phyloP scores from a whole-genome alignment of 495 filamentous ascomycete genomes.

The Penicillium odoratum region DNA sequence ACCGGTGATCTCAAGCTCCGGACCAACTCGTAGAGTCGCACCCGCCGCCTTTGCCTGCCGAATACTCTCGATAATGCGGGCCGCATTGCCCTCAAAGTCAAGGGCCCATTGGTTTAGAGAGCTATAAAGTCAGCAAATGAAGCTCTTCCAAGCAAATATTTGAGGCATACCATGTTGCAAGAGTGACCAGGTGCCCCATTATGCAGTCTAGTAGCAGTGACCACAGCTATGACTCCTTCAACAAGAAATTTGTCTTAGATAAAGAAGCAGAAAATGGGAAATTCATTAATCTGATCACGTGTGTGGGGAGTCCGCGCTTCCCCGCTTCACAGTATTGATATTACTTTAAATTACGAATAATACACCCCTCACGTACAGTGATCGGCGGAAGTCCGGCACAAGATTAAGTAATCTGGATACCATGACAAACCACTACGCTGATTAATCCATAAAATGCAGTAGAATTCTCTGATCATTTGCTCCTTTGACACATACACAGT shows the following conservation, averaged over 20 bases:
- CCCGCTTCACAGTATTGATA: slow-evolving; percentile 26
- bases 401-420: slow-evolving; percentile 15
- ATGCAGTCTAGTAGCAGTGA: slow-evolving; percentile 11
- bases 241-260: neutral
- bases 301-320: slow-evolving; percentile 37
- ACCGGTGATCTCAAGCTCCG: slow-evolving; percentile 66
- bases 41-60: slow-evolving; percentile 66
- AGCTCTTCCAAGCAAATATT: neutral
- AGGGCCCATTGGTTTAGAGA: slow-evolving; percentile 62
- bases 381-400: slow-evolving; percentile 22
- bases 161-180: slow-evolving; percentile 40
- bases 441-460: slow-evolving; percentile 26
- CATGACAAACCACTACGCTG: slow-evolving; percentile 15
- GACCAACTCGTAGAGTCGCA: slow-evolving; percentile 73
- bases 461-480: neutral
- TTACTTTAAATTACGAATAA: slow-evolving; percentile 15
- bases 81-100: slow-evolving; percentile 75
- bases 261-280: slow-evolving; percentile 17
- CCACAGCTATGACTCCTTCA: slow-evolving; percentile 1
- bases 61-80: slow-evolving; percentile 76
- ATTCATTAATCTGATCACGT: slow-evolving; percentile 31
- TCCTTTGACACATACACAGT: neutral
- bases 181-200: slow-evolving; percentile 44
- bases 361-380: neutral
- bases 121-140: slow-evolving; percentile 17